phyloP scores from a whole-genome alignment of 139 green algal genomes.

The Haematococcus lacustris region DNA sequence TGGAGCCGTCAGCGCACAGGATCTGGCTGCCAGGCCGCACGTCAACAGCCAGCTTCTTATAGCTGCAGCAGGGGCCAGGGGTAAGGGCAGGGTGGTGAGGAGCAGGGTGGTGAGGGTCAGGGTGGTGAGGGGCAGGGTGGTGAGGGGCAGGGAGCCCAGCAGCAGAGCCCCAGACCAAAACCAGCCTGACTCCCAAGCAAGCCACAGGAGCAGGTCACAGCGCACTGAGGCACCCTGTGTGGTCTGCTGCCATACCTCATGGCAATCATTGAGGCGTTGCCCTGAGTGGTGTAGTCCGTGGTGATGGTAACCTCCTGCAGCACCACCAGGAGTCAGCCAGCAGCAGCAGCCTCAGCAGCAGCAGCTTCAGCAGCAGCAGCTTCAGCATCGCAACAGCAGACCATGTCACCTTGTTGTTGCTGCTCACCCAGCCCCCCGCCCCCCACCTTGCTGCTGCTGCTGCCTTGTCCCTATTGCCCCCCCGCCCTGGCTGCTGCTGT shows the following conservation, averaged over 20 bases:
- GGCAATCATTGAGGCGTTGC: conserved; percentile 74
- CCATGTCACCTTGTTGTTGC: too few species aligned
- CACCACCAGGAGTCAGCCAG: neutral
- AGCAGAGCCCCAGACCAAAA: neutral
- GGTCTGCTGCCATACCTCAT: conserved; percentile 53
- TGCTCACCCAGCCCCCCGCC: too few species aligned
- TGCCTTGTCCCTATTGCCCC: too few species aligned
- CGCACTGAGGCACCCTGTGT: neutral
- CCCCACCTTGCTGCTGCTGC: too few species aligned
- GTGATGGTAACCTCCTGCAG: conserved; percentile 82
- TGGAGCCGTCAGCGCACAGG: conserved; percentile 88
- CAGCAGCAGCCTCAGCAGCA: neutral
- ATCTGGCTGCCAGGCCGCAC: conserved; percentile 81
- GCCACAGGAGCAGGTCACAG: neutral
- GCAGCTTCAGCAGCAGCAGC: too few species aligned
- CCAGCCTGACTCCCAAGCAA: neutral
- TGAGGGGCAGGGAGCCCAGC: conserved; percentile 7
- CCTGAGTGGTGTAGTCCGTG: conserved; percentile 84
- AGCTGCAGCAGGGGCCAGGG: too few species aligned
- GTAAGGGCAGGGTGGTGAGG: too few species aligned
- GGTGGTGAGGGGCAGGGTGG: too few species aligned
- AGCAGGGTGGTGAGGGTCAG: too few species aligned
- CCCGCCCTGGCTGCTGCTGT: too few species aligned
- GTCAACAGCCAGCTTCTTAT: conserved; percentile 82
- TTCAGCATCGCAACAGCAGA: neutral